Evolutionary conservation across 2,329 filamentous ascomycete genomes (phyloP).

Genomic region (Trichophyton simii): DNA sequence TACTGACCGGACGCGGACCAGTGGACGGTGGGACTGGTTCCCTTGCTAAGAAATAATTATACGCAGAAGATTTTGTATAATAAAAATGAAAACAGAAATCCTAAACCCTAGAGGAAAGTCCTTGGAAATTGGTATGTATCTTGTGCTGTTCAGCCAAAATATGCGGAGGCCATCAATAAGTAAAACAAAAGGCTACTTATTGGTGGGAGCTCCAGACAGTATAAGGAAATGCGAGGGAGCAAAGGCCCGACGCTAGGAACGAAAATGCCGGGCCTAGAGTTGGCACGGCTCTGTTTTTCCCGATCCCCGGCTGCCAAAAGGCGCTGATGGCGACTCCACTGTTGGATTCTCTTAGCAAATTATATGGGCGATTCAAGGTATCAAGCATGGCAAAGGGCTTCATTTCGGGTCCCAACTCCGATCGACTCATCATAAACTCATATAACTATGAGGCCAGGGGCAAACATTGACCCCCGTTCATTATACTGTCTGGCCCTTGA

Average conservation of each 20-base stretch:
- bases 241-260: not conserved
- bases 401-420: not conserved
- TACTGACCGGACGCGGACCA: not conserved
- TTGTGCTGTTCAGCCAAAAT: not conserved
- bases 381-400: not conserved
- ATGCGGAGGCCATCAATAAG: not conserved
- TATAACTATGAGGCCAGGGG: not conserved
- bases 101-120: not conserved
- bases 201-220: conserved; percentile 3
- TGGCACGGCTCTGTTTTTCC: not conserved
- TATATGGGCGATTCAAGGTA: not conserved
- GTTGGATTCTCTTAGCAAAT: not conserved
- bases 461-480: not conserved
- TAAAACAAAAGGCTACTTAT: not conserved
- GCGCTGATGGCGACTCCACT: not conserved
- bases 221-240: not conserved
- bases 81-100: not conserved
- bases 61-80: not conserved
- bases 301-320: not conserved
- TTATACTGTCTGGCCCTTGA: not conserved
- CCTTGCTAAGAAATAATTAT: not conserved
- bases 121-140: not conserved
- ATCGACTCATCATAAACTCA: not conserved
- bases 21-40: not conserved
- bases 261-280: not conserved